Evolutionary conservation across 306 rosid species (phyloP), one percentile per base, ranked within the genome.

Genomic region (Albizia julibrissin): DNA sequence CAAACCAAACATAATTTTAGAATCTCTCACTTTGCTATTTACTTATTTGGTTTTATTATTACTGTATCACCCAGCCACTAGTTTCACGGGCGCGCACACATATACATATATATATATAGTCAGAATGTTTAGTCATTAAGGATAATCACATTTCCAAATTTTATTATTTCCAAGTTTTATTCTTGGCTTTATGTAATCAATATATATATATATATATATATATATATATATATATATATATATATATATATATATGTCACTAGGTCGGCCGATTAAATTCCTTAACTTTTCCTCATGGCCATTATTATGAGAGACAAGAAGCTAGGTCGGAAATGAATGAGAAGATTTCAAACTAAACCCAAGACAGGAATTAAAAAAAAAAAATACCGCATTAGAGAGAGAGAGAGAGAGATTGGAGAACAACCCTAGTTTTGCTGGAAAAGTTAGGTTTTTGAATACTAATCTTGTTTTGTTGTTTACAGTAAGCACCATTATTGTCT

Each of bases 11-110:
- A n/a, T n/a, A n/a, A n/a, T n/a, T n/a, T n/a, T 39, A 84, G 68
- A 87, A 77, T 85, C 92, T 85, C 91, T 78, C 75, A 71, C 83
- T 84, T 77, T 76, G 50, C 33, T 65, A 56, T 47, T 59, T 76
- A 15, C 47, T 83, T n/a, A 42, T 34, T 64, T 64, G 33, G 37
- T 29, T 31, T 29, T 29, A 12, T 24, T 12, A 5, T 29, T 27
- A 62, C 69, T 13, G 39, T 27, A 62, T 62, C 39, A 62, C 21
- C 21, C 0, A 12, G 39, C 37, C 69, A 61, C 69, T 27, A 62
- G 19, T 8, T 11, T 61, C n/a, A n/a, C n/a, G n/a, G n/a, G n/a
- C n/a, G n/a, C n/a, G n/a, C n/a, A n/a, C n/a, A n/a, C n/a, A 61
- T 7, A 61, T 5, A 61, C 2, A 10, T 10, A 24, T 12, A 24